Evolutionary conservation across 495 filamentous ascomycete species (phyloP).

Genomic region (Diplogelasinospora grovesii): DNA sequence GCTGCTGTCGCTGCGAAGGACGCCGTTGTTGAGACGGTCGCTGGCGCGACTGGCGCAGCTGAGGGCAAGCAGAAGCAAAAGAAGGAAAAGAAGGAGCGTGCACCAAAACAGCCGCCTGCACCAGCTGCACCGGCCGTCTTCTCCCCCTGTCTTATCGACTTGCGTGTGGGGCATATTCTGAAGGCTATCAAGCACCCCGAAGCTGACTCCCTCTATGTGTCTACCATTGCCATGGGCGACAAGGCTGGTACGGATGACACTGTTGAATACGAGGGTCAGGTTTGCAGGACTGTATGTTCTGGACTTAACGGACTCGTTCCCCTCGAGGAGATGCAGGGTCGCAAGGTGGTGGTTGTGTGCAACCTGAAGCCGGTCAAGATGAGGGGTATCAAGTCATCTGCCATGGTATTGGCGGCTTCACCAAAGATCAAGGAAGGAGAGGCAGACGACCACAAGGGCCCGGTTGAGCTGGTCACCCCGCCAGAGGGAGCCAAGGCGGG

Average conservation of each 20-base stretch:
- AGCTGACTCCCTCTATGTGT: constrained; percentile 91
- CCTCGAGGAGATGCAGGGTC: constrained; percentile 89
- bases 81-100: constrained; percentile 75
- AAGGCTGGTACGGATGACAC: constrained; percentile 80
- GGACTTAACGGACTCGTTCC: constrained; percentile 90
- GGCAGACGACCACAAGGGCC: constrained; percentile 77
- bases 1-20: constrained; percentile 36
- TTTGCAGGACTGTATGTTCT: constrained; percentile 91
- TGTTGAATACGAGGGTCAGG: constrained; percentile 74
- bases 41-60: constrained; percentile 16
- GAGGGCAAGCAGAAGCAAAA: constrained; percentile 32
- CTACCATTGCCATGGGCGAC: constrained; percentile 94
- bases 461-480: constrained; percentile 86
- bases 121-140: constrained; percentile 61
- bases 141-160: constrained; percentile 81
- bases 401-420: constrained; percentile 95
- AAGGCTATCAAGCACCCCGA: constrained; percentile 93
- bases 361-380: constrained; percentile 99
- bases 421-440: constrained; percentile 70
- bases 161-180: constrained; percentile 94
- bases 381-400: constrained; percentile 90
- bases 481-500: constrained; percentile 74
- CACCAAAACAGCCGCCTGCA: constrained; percentile 60
- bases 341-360: constrained; percentile 90
- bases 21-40: constrained; percentile 15